phyloP scores from a whole-genome alignment of 75 land plant species.

The Ceratopteris richardii region DNA sequence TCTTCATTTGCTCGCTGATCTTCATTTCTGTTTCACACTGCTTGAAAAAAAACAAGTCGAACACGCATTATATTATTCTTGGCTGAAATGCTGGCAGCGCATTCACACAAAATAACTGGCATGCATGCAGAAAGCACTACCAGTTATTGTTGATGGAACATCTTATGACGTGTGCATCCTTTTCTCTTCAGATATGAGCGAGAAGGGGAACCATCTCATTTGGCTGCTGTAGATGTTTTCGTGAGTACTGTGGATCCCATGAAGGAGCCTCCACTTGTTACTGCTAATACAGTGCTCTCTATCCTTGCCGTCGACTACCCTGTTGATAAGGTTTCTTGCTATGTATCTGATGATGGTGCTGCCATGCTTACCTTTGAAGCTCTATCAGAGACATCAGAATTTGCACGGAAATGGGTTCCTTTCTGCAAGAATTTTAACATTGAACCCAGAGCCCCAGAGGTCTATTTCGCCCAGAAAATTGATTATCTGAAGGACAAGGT shows the following conservation, averaged over 20 bases:
- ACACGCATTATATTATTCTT: too few relatives aligned
- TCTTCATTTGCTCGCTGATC: too few relatives aligned
- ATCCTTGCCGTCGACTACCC: slow-evolving; percentile 93
- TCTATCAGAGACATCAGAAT: slow-evolving; percentile 85
- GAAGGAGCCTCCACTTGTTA: slow-evolving; percentile 89
- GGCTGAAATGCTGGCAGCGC: too few relatives aligned
- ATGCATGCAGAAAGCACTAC: too few relatives aligned
- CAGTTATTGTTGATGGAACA: too few relatives aligned
- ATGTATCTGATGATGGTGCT: slow-evolving; percentile 92
- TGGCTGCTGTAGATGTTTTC: slow-evolving; percentile 79
- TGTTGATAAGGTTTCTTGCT: slow-evolving; percentile 89
- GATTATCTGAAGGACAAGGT: slow-evolving; percentile 90
- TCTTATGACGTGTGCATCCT: too few relatives aligned
- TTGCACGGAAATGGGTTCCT: slow-evolving; percentile 92
- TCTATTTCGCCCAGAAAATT: slow-evolving; percentile 82
- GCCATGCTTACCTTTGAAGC: slow-evolving; percentile 90
- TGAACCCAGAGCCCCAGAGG: slow-evolving; percentile 90
- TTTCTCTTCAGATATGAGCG: slow-evolving; percentile 54
- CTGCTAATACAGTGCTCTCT: slow-evolving; percentile 84
- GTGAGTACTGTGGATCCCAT: slow-evolving; percentile 96
- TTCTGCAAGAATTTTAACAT: slow-evolving; percentile 85
- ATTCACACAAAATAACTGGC: too few relatives aligned
- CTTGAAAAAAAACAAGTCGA: too few relatives aligned
- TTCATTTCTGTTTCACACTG: too few relatives aligned
- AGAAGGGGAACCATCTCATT: slow-evolving; percentile 78